Evolutionary conservation across 2,329 filamentous ascomycete genomes (phyloP).

Genomic region (Nigrospora osmanthi): DNA sequence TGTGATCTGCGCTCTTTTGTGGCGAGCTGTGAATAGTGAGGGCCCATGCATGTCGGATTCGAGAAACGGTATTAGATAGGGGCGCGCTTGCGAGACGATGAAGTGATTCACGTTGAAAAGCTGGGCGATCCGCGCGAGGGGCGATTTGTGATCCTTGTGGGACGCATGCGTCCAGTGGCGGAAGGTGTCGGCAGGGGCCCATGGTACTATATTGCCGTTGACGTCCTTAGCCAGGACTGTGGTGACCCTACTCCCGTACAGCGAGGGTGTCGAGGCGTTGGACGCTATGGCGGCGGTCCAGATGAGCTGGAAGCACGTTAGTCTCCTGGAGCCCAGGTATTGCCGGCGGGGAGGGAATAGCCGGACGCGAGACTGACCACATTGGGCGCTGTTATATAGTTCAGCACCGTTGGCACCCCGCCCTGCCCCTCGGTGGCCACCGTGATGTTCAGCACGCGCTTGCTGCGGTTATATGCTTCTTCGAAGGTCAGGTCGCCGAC

Average conservation of each 20-base stretch:
- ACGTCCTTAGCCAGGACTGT: constrained; percentile 72
- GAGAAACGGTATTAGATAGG: constrained; percentile 81
- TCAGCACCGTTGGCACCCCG: constrained; percentile 77
- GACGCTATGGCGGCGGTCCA: constrained; percentile 74
- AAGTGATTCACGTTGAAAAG: constrained; percentile 94
- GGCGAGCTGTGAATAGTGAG: constrained; percentile 50
- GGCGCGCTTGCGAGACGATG: constrained; percentile 85
- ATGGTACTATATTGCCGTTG: constrained; percentile 64
- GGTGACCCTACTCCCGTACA: constrained; percentile 57
- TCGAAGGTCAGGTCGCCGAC: constrained; percentile 88
- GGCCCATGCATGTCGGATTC: constrained; percentile 74
- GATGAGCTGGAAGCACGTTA: constrained; percentile 48
- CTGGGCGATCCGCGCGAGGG: constrained; percentile 65
- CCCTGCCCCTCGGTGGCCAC: constrained; percentile 68
- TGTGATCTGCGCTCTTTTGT: constrained; percentile 48
- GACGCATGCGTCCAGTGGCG: constrained; percentile 60
- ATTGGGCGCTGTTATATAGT: constrained; percentile 88
- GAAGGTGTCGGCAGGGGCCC: constrained; percentile 60
- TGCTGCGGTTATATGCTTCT: constrained; percentile 81
- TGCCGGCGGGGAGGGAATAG: too few relatives aligned
- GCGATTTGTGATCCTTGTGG: constrained; percentile 52
- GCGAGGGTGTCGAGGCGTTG: constrained; percentile 57
- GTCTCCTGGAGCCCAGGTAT: background rate
- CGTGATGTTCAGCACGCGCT: constrained; percentile 85
- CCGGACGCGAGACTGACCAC: constrained; percentile 52